These are phyloP conservation scores for Holtermannia corniformis DNA, from an alignment of 768 basidiomycete species.

Conservation along the genomic window DNA sequence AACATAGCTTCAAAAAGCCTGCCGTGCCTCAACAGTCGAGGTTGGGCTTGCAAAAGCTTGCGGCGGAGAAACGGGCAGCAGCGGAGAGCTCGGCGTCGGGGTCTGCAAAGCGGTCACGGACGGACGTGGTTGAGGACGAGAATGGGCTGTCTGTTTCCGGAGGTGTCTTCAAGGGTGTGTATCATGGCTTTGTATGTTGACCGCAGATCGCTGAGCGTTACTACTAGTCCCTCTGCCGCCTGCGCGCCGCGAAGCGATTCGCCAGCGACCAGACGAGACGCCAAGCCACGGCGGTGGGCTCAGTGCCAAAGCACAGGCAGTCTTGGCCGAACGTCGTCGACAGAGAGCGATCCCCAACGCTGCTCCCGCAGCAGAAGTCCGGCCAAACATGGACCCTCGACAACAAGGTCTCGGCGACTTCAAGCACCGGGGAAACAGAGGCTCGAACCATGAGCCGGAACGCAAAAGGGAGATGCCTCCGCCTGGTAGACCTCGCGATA, in stretches of 20 bases:
- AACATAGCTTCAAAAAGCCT: constrained; percentile 71
- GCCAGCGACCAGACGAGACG: constrained; percentile 77
- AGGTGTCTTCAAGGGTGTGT: constrained; percentile 75
- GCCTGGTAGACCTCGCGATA: constrained; percentile 23
- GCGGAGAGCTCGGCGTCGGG: constrained; percentile 50
- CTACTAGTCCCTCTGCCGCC: constrained; percentile 68
- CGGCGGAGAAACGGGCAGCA: constrained; percentile 65
- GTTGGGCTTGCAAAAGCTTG: constrained; percentile 78
- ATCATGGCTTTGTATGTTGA: background rate
- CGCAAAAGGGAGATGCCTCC: constrained; percentile 15
- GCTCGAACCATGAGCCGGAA: constrained; percentile 43
- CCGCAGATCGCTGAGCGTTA: background rate
- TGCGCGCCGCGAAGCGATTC: constrained; percentile 49
- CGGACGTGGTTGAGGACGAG: constrained; percentile 49
- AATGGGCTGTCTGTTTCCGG: constrained; percentile 41
- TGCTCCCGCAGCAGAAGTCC: constrained; percentile 12
- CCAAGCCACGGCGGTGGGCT: constrained; percentile 88
- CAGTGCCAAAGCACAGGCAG: constrained; percentile 53
- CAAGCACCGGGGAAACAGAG: constrained; percentile 80
- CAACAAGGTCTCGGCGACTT: constrained; percentile 78
- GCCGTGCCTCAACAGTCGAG: constrained; percentile 63
- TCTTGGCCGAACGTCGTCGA: background rate
- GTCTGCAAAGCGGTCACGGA: constrained; percentile 54
- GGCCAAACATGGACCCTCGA: constrained; percentile 7
- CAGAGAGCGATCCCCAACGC: background rate